These are phyloP conservation scores for Cutaneotrichosporon sp. DNA, from an alignment of 1,284 basidiomycete genomes.

Conservation along the genomic window DNA sequence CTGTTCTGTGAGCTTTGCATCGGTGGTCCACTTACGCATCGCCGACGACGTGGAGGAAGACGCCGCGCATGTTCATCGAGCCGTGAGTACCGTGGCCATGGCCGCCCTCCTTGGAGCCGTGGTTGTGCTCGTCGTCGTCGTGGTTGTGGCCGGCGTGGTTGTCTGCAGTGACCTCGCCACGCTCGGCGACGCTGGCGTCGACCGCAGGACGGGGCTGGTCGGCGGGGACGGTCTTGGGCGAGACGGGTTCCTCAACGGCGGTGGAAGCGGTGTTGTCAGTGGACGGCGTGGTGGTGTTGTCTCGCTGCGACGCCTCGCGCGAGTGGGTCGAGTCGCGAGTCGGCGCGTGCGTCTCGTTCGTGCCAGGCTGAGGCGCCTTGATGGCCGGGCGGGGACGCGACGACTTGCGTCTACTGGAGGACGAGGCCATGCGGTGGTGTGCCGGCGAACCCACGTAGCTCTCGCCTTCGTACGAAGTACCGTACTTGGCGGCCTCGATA, in stretches of 20 bases:
- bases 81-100: conserved; percentile 55
- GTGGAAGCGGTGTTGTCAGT: conserved; percentile 15
- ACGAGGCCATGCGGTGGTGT: conserved; percentile 16
- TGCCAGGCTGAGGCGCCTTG: conserved; percentile 23
- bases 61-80: conserved; percentile 96
- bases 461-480: conserved; percentile 22
- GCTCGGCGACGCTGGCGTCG: conserved; percentile 12
- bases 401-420: conserved; percentile 13
- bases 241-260: conserved; percentile 8
- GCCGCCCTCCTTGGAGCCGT: conserved; percentile 18
- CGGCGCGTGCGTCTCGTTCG: conserved; percentile 33
- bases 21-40: conserved; percentile 60
- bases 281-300: conserved; percentile 15
- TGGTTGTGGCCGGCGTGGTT: conserved; percentile 22
- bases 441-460: conserved; percentile 23
- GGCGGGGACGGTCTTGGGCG: not conserved
- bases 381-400: not conserved
- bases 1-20: conserved; percentile 14
- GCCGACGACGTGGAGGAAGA: conserved; percentile 90
- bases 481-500: conserved; percentile 67
- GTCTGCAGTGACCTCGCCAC: conserved; percentile 8
- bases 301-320: no score
- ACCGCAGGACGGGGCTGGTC: not conserved
- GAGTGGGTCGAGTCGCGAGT: conserved; percentile 4
- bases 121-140: conserved; percentile 23